Evolutionary conservation across 139 green algal species (phyloP).

Genomic region (Coelastrella sp.): DNA sequence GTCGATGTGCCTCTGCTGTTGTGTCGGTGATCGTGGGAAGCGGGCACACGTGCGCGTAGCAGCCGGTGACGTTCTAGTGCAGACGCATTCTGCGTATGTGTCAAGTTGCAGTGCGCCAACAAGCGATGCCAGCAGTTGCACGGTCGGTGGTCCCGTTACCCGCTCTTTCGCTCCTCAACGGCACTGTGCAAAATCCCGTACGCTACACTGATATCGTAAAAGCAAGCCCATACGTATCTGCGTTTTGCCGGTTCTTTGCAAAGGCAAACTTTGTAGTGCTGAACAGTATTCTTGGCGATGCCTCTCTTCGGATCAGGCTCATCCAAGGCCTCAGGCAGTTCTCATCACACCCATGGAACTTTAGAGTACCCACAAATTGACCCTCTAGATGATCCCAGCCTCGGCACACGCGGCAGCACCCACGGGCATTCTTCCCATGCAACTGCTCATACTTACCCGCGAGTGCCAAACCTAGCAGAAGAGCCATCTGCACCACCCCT

Average conservation of each 20-base stretch:
- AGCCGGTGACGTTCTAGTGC: no score
- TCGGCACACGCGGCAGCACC: neutral
- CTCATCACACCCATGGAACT: neutral
- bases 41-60: no score
- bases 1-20: no score
- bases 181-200: no score
- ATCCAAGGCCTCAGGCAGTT: neutral
- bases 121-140: neutral
- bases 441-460: slow-evolving; percentile 4
- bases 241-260: no score
- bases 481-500: slow-evolving; percentile 16
- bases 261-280: no score
- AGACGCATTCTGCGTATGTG: no score
- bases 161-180: no score
- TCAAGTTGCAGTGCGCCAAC: no score
- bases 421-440: neutral
- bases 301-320: slow-evolving; percentile 18
- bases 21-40: no score
- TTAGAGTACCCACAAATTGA: slow-evolving; percentile 7
- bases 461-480: neutral
- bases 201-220: no score
- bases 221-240: no score
- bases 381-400: neutral
- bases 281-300: neutral
- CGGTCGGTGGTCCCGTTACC: neutral